Evolutionary conservation across 2,329 filamentous ascomycete species (phyloP), one percentile per base, ranked within the genome.

Genomic region (Colletotrichum euphorbiae): DNA sequence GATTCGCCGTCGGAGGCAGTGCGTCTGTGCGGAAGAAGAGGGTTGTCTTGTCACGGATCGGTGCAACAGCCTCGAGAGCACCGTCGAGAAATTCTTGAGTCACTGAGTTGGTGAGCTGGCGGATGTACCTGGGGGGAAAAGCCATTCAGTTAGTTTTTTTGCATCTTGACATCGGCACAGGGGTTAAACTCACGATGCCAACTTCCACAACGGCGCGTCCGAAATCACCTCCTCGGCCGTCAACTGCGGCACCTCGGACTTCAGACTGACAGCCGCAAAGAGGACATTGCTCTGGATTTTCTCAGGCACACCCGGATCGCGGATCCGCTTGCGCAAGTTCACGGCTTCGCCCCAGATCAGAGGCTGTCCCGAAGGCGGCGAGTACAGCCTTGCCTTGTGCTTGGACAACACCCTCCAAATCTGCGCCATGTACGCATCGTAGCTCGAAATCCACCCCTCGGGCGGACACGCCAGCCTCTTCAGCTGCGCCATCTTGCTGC

Each of bases 371-470:
- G 74, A 71, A 50, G 79, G 75, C 2, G 75, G 69, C 0, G 79
- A 75, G 71, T 78, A 81, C 5, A 80, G 43, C 0, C 73, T 72
- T 0, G 76, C 75, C 28, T 80, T 78, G 9, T 80, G 73, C 4
- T 75, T 74, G 4, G 79, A 75, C 0, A 82, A 65, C 3, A 73
- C 73, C 4, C 81, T 79, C 80, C 81, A 82, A 8, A 83, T 74
- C 43, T 79, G 77, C 11, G 81, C 80, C 5, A 75, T 75, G 65
- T 79, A 77, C 24, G 80, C 80, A 56, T 83, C 82, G 69, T 82
- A 83, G 6, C 79, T 83, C 6, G 81, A 84, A 43, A 83, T 76
- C 80, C 80, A 82, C 11, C 55, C 77, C 0, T 71, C 63, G 0
- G 79, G 77, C 28, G 55, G 55, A 2, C 60, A 71, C 0, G 80